A percentile compares a stretch with the other conserved stretches of the same genome.
Evolutionary conservation across 1,284 basidiomycete genomes (phyloP).

Genomic region (Cryptococcus floricola): DNA sequence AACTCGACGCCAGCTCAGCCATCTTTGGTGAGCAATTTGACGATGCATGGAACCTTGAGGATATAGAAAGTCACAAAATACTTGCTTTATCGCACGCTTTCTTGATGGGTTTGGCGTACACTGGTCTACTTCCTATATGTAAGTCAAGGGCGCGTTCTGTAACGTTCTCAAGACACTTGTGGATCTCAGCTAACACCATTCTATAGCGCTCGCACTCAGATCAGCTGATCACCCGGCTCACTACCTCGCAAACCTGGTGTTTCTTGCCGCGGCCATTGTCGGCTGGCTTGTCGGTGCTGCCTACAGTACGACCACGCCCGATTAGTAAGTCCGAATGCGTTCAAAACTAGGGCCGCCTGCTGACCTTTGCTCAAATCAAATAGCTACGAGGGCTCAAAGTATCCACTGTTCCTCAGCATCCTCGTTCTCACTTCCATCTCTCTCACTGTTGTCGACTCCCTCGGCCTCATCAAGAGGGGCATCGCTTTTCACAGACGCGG

Average conservation of each 20-base stretch:
- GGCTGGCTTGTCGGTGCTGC: conserved; percentile 41
- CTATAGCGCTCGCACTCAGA: conserved; percentile 34
- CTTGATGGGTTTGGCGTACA: conserved; percentile 35
- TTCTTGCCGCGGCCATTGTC: conserved; percentile 28
- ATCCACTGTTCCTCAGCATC: conserved; percentile 30
- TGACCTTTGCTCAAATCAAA: background rate
- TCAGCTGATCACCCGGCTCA: conserved; percentile 38
- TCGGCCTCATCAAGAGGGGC: conserved; percentile 31
- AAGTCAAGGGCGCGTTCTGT: conserved; percentile 9
- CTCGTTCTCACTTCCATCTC: conserved; percentile 35
- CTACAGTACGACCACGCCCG: conserved; percentile 36
- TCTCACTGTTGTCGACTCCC: conserved; percentile 33
- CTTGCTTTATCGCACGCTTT: conserved; percentile 35
- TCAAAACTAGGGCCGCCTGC: background rate
- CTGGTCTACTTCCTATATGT: conserved; percentile 38
- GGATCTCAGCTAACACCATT: background rate
- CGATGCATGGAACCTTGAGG: conserved; percentile 28
- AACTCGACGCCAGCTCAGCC: conserved; percentile 30
- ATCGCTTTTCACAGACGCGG: conserved; percentile 21
- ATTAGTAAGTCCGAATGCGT: conserved; percentile 29
- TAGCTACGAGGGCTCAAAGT: conserved; percentile 42
- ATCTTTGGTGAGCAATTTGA: conserved; percentile 43
- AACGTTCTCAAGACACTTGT: background rate
- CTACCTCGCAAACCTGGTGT: conserved; percentile 29
- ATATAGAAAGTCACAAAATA: conserved; percentile 24